Conservation (phyloP, 73 alveolate genomes). For the Tetrahymena borealis region DNA sequence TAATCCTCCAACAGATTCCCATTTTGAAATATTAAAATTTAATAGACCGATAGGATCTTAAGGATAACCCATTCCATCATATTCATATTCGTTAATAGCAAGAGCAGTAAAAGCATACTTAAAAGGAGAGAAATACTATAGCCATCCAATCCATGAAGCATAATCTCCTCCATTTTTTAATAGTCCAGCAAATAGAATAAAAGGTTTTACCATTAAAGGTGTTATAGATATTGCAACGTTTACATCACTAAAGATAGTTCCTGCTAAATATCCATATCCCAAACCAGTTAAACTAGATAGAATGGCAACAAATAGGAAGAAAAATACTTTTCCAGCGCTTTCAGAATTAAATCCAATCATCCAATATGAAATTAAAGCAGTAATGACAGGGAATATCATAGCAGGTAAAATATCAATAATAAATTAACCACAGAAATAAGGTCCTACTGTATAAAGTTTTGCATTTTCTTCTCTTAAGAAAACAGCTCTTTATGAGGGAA, state of each 20-base stretch:
- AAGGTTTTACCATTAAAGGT: constrained; percentile 50
- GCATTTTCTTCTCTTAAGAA: constrained; percentile 41
- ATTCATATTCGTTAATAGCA: constrained; percentile 49
- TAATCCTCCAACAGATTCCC: not conserved
- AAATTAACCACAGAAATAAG: constrained; percentile 27
- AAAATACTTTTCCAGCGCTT: constrained; percentile 16
- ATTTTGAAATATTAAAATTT: not conserved
- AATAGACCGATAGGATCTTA: not conserved
- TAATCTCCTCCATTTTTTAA: constrained; percentile 45
- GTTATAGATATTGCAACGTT: constrained; percentile 47
- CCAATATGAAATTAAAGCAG: constrained; percentile 30
- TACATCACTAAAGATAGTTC: constrained; percentile 41
- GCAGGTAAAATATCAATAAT: constrained; percentile 19
- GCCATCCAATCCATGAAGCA: constrained; percentile 60
- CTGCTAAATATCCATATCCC: constrained; percentile 50
- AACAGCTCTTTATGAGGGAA: constrained; percentile 35
- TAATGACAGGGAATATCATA: constrained; percentile 4
- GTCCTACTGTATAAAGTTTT: constrained; percentile 3
- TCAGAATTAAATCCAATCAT: constrained; percentile 27
- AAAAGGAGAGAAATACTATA: constrained; percentile 61
- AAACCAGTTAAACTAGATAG: constrained; percentile 14
- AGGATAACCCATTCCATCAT: not conserved
- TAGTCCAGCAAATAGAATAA: constrained; percentile 60
- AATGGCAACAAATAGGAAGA: not conserved
- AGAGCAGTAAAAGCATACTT: constrained; percentile 55